Conservation (phyloP, 2,329 filamentous ascomycete genomes). For the Trichoderma sp. region DNA sequence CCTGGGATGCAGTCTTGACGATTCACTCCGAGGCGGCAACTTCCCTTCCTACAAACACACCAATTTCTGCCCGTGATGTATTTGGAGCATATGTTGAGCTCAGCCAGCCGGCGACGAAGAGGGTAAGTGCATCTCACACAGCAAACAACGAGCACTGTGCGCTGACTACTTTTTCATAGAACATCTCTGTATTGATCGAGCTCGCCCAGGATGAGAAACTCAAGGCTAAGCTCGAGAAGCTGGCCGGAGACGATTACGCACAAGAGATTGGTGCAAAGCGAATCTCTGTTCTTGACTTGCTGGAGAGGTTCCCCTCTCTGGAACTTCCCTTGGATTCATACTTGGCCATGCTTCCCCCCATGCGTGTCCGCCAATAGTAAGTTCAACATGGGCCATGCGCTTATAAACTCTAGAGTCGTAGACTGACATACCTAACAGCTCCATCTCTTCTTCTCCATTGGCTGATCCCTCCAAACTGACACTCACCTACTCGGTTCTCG, state of each 20-base stretch:
- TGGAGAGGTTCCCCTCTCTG: slow-evolving; percentile 63
- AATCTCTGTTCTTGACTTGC: slow-evolving; percentile 66
- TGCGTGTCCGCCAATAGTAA: slow-evolving; percentile 74
- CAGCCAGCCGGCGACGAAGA: slow-evolving; percentile 69
- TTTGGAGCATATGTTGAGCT: slow-evolving; percentile 73
- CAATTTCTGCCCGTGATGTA: slow-evolving; percentile 63
- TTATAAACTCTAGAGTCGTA: not conserved
- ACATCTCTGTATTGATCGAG: slow-evolving; percentile 48
- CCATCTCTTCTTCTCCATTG: slow-evolving; percentile 74
- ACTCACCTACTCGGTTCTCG: slow-evolving; percentile 68
- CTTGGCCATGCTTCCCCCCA: slow-evolving; percentile 71
- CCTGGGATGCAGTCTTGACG: slow-evolving; percentile 68
- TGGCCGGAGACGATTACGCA: slow-evolving; percentile 52
- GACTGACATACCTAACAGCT: slow-evolving; percentile 40
- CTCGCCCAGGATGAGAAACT: slow-evolving; percentile 50
- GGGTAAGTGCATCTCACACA: slow-evolving; percentile 42
- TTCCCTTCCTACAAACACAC: slow-evolving; percentile 55
- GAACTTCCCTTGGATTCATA: slow-evolving; percentile 66
- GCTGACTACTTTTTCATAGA: slow-evolving; percentile 32
- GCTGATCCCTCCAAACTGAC: slow-evolving; percentile 58
- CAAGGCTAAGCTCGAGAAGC: slow-evolving; percentile 46
- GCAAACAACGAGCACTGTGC: not conserved
- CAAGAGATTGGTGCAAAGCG: slow-evolving; percentile 56
- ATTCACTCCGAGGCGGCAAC: slow-evolving; percentile 57
- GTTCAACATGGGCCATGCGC: slow-evolving; percentile 7